Evolutionary conservation across 768 basidiomycete species (phyloP), one percentile per base, ranked within the genome.

Genomic region (Lenzites betulinus): DNA sequence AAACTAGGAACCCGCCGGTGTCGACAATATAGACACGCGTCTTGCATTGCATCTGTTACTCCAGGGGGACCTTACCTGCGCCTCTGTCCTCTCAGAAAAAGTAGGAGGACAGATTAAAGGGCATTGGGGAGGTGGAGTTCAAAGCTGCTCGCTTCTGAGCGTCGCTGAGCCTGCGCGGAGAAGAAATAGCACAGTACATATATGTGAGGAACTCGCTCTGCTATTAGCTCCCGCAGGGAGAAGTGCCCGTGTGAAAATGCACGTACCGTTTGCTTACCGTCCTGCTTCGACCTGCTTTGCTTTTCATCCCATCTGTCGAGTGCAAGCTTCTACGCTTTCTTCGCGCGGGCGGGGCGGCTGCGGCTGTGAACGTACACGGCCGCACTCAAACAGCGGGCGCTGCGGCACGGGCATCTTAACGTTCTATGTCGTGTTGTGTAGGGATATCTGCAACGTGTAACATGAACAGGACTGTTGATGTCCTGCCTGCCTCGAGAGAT

Each of bases 191-290:
- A 26, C 22, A 25, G 8, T 3, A 26, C 8, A 26, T 13, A 20
- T 22, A 3, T 25, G 11, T 22, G 9, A 23, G 23, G 9, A 3
- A 23, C 23, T 13, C 44, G 25, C 44, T 23, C 20, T 23, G 44
- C 44, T 46, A 46, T 46, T 13, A 46, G 44, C 7, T 47, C 25
- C 5, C 12, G 28, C 7, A 13, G 26, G 39, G 23, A 38, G 22
- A 47, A 50, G 39, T 42, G 48, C 42, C 43, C 56, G 56, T 58
- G 56, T 7, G 56, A 58, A 47, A 43, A 11, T 13, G 41, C 25
- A 47, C 56, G 49, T 58, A 58, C 56, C 56, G 48, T 25, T 50
- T 39, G 26, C n/a, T 50, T 58, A 50, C 56, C 56, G 48, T 48
- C 7, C 38, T 25, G 26, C 38, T 39, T 39, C 23, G 38, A 15